These are phyloP conservation scores for Colletotrichum sidae DNA, from an alignment of 2,329 filamentous ascomycete species.

Conservation along the genomic window DNA sequence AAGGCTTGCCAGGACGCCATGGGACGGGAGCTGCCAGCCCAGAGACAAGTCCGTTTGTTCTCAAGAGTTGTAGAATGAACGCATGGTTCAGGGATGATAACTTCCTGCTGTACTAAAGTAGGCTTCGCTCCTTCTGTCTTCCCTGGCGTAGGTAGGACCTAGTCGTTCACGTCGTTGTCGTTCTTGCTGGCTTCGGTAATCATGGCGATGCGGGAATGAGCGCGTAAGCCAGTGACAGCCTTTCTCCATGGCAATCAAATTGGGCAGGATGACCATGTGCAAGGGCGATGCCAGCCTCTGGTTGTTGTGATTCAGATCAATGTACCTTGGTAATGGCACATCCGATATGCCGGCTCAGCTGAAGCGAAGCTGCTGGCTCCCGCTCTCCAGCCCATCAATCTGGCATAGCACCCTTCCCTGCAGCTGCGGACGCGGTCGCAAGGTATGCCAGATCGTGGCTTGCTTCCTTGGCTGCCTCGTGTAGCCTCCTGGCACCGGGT, in stretches of 20 bases:
- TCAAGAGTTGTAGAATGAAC: constrained; percentile 7
- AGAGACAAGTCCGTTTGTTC: constrained; percentile 19
- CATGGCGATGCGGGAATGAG: background rate
- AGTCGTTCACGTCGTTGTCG: background rate
- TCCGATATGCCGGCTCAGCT: constrained; percentile 14
- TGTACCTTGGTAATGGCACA: constrained; percentile 8
- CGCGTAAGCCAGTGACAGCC: background rate
- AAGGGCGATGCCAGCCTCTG: constrained; percentile 5
- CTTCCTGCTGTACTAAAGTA: background rate
- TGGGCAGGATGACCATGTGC: constrained; percentile 5
- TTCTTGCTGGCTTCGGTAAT: background rate
- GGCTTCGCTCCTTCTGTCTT: constrained; percentile 6
- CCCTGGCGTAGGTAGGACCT: background rate
- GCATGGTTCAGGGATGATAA: constrained; percentile 17
- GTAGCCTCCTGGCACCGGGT: constrained; percentile 11
- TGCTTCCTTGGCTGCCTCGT: constrained; percentile 7
- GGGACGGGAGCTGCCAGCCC: constrained; percentile 18
- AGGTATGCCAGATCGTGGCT: constrained; percentile 18
- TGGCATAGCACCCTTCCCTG: background rate
- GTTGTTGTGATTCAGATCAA: constrained; percentile 20
- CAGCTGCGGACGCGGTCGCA: background rate
- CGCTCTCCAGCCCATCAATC: background rate
- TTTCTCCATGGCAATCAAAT: background rate
- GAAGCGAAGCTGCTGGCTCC: constrained; percentile 20
- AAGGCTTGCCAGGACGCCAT: background rate